Conservation (phyloP, 2,329 filamentous ascomycete genomes). For the Mariannaea elegans region DNA sequence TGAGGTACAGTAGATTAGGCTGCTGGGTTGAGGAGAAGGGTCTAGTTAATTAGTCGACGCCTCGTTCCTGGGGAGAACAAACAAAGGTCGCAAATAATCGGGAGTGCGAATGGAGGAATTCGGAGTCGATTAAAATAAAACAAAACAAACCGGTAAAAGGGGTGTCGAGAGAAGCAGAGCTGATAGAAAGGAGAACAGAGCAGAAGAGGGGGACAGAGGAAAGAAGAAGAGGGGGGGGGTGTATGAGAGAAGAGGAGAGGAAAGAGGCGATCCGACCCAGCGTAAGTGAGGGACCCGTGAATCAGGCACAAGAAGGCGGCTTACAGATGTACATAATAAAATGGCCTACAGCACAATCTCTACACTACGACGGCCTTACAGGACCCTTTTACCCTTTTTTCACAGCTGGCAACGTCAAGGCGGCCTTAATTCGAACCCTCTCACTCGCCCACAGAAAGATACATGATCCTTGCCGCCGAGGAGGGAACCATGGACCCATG, state of each 20-base stretch:
- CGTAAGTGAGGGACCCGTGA: not conserved
- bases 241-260: conserved; percentile 9
- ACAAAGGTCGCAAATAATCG: conserved; percentile 9
- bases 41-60: conserved; percentile 11
- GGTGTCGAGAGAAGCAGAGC: conserved; percentile 24
- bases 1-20: conserved; percentile 2
- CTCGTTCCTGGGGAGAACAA: conserved; percentile 8
- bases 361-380: not conserved
- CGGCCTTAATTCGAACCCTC: conserved; percentile 2
- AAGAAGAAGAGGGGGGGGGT: conserved; percentile 29
- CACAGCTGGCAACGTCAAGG: conserved; percentile 16
- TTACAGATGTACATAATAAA: conserved; percentile 4
- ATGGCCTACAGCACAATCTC: not conserved
- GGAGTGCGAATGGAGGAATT: not conserved
- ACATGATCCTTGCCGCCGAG: conserved; percentile 10
- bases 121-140: conserved; percentile 1
- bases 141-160: conserved; percentile 4
- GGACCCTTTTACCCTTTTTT: conserved; percentile 2
- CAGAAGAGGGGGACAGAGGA: conserved; percentile 17
- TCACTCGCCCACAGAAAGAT: conserved; percentile 14
- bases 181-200: conserved; percentile 24
- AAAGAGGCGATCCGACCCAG: conserved; percentile 12
- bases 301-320: conserved; percentile 2
- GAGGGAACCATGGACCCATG: conserved; percentile 20
- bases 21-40: conserved; percentile 16